phyloP scores from a whole-genome alignment of 148 eudicot genomes.

The Salicornia ramosissima region DNA sequence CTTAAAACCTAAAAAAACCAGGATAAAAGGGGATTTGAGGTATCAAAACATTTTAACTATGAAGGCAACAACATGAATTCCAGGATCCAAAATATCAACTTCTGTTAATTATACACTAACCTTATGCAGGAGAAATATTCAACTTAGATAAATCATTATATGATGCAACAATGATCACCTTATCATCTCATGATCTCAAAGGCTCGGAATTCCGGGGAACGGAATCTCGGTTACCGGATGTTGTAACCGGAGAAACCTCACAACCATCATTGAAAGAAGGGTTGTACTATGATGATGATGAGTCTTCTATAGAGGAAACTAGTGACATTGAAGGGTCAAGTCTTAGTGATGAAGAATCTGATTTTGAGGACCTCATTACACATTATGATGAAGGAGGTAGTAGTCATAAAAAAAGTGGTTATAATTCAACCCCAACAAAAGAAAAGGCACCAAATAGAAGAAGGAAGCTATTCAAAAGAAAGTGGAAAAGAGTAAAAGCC shows the following conservation, averaged over 20 bases:
- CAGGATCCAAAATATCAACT: too few relatives aligned
- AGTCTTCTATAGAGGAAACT: background rate
- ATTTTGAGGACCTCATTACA: constrained; percentile 11
- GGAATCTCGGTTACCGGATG: background rate
- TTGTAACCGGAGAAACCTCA: background rate
- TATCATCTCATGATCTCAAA: constrained; percentile 2
- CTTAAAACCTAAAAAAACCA: background rate
- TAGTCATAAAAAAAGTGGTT: background rate
- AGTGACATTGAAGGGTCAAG: constrained; percentile 18
- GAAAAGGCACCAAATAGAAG: constrained; percentile 13
- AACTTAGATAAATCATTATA: background rate
- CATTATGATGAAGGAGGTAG: constrained; percentile 12
- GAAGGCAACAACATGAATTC: background rate
- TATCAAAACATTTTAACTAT: too few relatives aligned
- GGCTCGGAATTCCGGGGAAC: background rate
- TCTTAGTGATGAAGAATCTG: constrained; percentile 22
- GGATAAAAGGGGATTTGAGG: too few relatives aligned
- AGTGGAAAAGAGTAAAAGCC: background rate
- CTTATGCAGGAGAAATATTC: background rate
- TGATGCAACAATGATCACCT: constrained; percentile 20
- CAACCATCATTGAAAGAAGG: background rate
- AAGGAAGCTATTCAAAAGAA: constrained; percentile 7
- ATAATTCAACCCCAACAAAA: constrained; percentile 3
- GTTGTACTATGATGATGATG: background rate
- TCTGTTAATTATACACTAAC: too few relatives aligned